These are phyloP conservation scores for Salix caprea DNA, from an alignment of 345 rosid species.

Conservation along the genomic window DNA sequence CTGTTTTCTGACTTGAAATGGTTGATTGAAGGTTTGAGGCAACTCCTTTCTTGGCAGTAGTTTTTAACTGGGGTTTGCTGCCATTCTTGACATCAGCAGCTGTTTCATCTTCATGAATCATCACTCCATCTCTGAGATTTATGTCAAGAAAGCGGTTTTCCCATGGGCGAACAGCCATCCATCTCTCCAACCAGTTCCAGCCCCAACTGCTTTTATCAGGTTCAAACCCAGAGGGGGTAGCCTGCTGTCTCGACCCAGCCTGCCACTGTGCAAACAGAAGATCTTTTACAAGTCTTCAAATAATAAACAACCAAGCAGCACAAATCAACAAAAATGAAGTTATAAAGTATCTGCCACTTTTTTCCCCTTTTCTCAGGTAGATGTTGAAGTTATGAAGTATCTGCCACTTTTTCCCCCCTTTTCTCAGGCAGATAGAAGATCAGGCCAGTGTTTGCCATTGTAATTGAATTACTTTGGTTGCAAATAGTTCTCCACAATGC, in stretches of 20 bases:
- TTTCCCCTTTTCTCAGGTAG: neutral
- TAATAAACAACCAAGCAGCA: neutral
- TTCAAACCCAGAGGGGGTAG: conserved; percentile 58
- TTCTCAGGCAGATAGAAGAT: neutral
- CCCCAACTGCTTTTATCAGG: conserved; percentile 99
- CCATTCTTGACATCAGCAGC: conserved; percentile 46
- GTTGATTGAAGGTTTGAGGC: conserved; percentile 37
- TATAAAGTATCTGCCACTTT: neutral
- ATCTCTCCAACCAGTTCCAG: conserved; percentile 99
- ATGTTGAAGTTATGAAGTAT: neutral
- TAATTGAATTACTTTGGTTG: neutral
- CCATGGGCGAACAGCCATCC: conserved; percentile 99
- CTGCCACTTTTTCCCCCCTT: neutral
- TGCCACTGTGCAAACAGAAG: conserved; percentile 69
- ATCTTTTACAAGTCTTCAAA: neutral
- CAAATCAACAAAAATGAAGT: neutral
- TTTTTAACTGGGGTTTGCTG: conserved; percentile 47
- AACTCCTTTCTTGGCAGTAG: conserved; percentile 45
- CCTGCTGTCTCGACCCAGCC: conserved; percentile 77
- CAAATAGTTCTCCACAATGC: neutral
- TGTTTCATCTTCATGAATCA: conserved; percentile 44
- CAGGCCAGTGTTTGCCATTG: too few relatives aligned
- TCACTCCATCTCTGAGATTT: conserved; percentile 74
- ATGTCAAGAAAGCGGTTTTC: conserved; percentile 94
- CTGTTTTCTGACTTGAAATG: conserved; percentile 54